Evolutionary conservation across 139 green algal species (phyloP).

Genomic region (Choricystis sp.): DNA sequence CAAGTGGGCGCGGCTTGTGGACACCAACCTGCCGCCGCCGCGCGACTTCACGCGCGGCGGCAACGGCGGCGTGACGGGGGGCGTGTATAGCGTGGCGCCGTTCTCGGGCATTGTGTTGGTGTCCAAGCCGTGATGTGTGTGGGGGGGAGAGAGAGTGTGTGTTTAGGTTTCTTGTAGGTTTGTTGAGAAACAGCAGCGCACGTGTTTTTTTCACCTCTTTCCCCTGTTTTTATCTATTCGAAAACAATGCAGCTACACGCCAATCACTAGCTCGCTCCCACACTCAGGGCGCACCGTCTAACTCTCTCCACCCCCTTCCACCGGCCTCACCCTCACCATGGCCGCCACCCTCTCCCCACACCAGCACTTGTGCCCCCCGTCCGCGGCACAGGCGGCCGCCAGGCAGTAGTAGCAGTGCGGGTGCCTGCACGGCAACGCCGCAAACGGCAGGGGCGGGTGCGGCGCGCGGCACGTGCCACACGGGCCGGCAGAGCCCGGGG

Average conservation of each 20-base stretch:
- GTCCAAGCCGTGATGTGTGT: not conserved
- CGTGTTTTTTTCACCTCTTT: too few species aligned
- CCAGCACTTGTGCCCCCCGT: slow-evolving; percentile 14
- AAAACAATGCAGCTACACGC: slow-evolving; percentile 8
- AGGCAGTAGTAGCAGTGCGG: slow-evolving; percentile 87
- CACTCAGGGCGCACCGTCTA: too few species aligned
- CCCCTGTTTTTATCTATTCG: slow-evolving; percentile 20
- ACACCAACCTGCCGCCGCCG: slow-evolving; percentile 84
- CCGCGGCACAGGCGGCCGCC: slow-evolving; percentile 16
- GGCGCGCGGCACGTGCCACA: slow-evolving; percentile 31
- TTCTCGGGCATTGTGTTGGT: not conserved
- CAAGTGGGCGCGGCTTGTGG: slow-evolving; percentile 69
- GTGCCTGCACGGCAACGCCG: slow-evolving; percentile 65
- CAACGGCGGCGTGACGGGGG: slow-evolving; percentile 49
- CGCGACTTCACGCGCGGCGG: slow-evolving; percentile 71
- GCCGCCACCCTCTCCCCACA: slow-evolving; percentile 15
- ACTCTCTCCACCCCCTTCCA: not conserved
- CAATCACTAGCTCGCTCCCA: too few species aligned
- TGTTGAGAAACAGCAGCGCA: too few species aligned
- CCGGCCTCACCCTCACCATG: slow-evolving; percentile 3
- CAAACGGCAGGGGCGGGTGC: slow-evolving; percentile 32
- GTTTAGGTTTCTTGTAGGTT: too few species aligned
- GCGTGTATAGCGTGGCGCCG: slow-evolving; percentile 19
- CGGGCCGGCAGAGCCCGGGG: not conserved
- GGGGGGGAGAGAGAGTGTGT: not conserved